Evolutionary conservation across 1,284 basidiomycete genomes (phyloP).

Genomic region (Tylopilus sp.): DNA sequence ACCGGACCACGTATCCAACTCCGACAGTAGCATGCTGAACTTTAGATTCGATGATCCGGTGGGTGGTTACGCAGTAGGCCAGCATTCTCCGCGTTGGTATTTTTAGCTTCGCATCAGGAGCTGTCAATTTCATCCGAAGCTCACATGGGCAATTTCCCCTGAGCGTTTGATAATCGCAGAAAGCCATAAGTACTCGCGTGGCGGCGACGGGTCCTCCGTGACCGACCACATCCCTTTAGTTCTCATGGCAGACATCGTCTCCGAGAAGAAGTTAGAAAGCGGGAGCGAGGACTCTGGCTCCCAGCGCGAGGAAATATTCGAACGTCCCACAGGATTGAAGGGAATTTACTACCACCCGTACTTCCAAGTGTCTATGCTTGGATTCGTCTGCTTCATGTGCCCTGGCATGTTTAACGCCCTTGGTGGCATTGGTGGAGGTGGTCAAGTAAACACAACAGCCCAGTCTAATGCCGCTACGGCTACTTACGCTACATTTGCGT

Average conservation of each 20-base stretch:
- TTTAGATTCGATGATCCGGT: not conserved
- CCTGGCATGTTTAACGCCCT: conserved; percentile 36
- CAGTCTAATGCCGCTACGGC: conserved; percentile 66
- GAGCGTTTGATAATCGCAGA: conserved; percentile 1
- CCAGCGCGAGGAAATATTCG: conserved; percentile 22
- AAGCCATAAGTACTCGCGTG: conserved; percentile 17
- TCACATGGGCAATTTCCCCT: conserved; percentile 14
- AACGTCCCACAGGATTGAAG: conserved; percentile 33
- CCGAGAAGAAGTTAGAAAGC: conserved; percentile 22
- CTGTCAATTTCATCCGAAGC: conserved; percentile 10
- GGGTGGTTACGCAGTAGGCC: not conserved
- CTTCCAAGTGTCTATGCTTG: conserved; percentile 40
- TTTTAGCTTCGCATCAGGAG: conserved; percentile 2
- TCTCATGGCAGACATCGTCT: conserved; percentile 18
- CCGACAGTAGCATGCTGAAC: not conserved
- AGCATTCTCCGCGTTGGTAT: not conserved
- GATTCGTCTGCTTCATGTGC: conserved; percentile 45
- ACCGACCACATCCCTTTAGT: not conserved
- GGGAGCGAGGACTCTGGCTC: conserved; percentile 26
- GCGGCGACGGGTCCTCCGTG: not conserved
- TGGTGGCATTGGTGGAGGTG: conserved; percentile 66
- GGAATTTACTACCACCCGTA: conserved; percentile 40
- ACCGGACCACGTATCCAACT: not conserved
- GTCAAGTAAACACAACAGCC: conserved; percentile 58
- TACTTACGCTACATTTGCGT: conserved; percentile 68